Percentiles rank a stretch among this genome's conserved stretches.
Conservation (phyloP, 1,284 basidiomycete genomes). For the Macrocybe sp. region DNA sequence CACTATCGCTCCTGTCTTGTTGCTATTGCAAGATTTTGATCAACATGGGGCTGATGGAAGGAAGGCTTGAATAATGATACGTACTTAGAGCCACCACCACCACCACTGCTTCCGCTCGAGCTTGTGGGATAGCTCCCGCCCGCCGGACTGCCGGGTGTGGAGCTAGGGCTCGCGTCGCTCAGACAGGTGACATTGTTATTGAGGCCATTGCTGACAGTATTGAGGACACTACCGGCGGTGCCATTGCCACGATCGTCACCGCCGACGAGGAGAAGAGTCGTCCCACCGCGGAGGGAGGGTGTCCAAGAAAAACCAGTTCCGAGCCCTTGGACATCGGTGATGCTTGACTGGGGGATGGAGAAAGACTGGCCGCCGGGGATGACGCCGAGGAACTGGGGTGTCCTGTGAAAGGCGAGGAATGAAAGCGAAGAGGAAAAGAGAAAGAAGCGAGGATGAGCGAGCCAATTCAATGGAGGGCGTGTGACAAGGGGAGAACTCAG, state of each 20-base stretch:
- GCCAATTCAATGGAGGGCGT: too few species aligned
- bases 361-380: slow-evolving; percentile 79
- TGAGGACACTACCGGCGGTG: slow-evolving; percentile 57
- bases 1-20: slow-evolving; percentile 61
- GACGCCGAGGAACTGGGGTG: slow-evolving; percentile 58
- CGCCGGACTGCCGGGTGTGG: slow-evolving; percentile 71
- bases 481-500: too few species aligned
- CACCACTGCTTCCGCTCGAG: slow-evolving; percentile 23
- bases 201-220: slow-evolving; percentile 46
- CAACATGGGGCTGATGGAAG: not conserved
- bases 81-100: slow-evolving; percentile 18
- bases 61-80: slow-evolving; percentile 5
- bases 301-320: slow-evolving; percentile 70
- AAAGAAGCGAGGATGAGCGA: not conserved
- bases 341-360: slow-evolving; percentile 42
- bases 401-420: slow-evolving; percentile 28
- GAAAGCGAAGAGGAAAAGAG: not conserved
- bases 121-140: slow-evolving; percentile 68
- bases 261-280: slow-evolving; percentile 58
- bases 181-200: slow-evolving; percentile 50
- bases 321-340: slow-evolving; percentile 35
- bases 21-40: slow-evolving; percentile 14
- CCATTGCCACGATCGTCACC: slow-evolving; percentile 65
- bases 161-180: slow-evolving; percentile 57
- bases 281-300: slow-evolving; percentile 55